These are phyloP conservation scores for Cynara cardunculus DNA, from an alignment of 129 eudicot species.

Conservation along the genomic window DNA sequence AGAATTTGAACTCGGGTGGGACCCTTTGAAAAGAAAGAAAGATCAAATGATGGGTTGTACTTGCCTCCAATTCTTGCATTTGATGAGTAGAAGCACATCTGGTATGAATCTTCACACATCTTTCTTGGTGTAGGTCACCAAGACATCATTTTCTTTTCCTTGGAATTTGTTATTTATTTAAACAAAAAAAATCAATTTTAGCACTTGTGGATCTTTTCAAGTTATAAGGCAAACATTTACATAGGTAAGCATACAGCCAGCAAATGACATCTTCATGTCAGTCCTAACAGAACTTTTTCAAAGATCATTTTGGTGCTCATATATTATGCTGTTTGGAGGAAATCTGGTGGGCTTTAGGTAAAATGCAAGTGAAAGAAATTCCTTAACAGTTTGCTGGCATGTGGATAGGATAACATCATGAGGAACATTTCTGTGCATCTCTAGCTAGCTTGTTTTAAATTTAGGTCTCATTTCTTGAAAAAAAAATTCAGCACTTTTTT, in stretches of 20 bases:
- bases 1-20: slow-evolving; percentile 28
- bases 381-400: slow-evolving; percentile 59
- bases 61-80: slow-evolving; percentile 46
- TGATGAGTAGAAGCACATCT: slow-evolving; percentile 34
- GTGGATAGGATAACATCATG: slow-evolving; percentile 54
- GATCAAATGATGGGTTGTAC: slow-evolving; percentile 48
- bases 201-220: neutral
- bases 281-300: slow-evolving; percentile 27
- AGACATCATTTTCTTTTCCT: slow-evolving; percentile 20
- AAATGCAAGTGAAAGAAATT: slow-evolving; percentile 46
- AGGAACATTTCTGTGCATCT: slow-evolving; percentile 21
- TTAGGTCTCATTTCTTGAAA: neutral
- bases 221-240: neutral
- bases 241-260: neutral
- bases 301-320: slow-evolving; percentile 17
- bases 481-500: neutral
- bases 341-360: slow-evolving; percentile 54
- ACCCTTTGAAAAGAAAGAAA: slow-evolving; percentile 32
- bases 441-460: slow-evolving; percentile 7
- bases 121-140: slow-evolving; percentile 23
- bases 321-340: slow-evolving; percentile 43
- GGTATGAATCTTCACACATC: slow-evolving; percentile 44
- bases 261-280: slow-evolving; percentile 14
- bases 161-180: slow-evolving; percentile 3
- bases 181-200: neutral